Percentiles rank a stretch among this genome's conserved stretches.
Evolutionary conservation across 768 basidiomycete species (phyloP).

Genomic region (Dendrothele bispora): DNA sequence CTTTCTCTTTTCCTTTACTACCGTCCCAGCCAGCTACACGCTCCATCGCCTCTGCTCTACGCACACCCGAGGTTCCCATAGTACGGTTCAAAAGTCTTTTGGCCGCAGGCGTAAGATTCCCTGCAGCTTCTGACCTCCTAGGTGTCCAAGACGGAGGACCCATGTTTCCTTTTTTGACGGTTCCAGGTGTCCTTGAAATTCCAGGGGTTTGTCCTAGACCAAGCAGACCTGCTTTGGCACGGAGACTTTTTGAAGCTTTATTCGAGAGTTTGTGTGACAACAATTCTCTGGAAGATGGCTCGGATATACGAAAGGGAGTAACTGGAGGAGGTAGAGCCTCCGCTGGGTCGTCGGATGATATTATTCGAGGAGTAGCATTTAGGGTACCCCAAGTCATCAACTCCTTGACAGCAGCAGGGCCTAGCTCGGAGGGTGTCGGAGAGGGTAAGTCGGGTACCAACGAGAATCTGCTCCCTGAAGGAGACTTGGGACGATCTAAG

Average conservation of each 20-base stretch:
- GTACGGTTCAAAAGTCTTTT: conserved; percentile 72
- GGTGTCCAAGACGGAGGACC: conserved; percentile 81
- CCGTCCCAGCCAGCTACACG: conserved; percentile 57
- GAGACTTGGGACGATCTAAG: conserved; percentile 64
- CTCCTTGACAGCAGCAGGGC: conserved; percentile 81
- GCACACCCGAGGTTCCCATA: conserved; percentile 58
- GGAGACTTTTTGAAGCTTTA: conserved; percentile 78
- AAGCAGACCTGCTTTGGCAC: conserved; percentile 70
- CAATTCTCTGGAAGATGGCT: conserved; percentile 76
- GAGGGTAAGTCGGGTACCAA: conserved; percentile 87
- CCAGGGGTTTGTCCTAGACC: conserved; percentile 42
- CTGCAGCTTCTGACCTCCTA: conserved; percentile 66
- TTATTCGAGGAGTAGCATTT: conserved; percentile 85
- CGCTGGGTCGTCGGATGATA: conserved; percentile 61
- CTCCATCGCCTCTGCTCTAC: conserved; percentile 71
- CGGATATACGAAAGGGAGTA: conserved; percentile 78
- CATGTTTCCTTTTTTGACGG: conserved; percentile 57
- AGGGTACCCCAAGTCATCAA: conserved; percentile 98
- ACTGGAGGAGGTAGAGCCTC: conserved; percentile 42
- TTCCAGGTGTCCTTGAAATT: conserved; percentile 32
- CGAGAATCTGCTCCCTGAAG: conserved; percentile 57
- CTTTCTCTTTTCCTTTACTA: conserved; percentile 51
- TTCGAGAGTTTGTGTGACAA: conserved; percentile 81
- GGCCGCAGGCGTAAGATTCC: conserved; percentile 85
- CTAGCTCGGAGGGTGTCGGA: conserved; percentile 80